phyloP scores from a whole-genome alignment of 73 alveolate genomes.

The Paramecium primaurelia region DNA sequence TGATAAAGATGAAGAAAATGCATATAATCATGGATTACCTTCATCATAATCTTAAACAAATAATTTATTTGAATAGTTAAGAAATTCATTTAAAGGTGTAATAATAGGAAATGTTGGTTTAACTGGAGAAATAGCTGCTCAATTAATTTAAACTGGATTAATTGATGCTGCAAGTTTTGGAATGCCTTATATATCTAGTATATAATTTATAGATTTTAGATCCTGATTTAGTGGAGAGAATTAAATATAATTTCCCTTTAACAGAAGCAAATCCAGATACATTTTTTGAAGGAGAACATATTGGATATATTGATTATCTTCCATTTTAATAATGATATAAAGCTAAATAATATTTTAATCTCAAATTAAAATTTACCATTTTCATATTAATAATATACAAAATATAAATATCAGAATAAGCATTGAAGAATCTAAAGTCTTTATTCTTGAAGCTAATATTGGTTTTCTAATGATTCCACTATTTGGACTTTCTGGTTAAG shows the following conservation, averaged over 20 bases:
- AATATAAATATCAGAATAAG: neutral
- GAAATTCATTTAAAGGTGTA: slow-evolving; percentile 14
- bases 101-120: slow-evolving; percentile 24
- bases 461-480: neutral
- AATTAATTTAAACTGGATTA: neutral
- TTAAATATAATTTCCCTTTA: neutral
- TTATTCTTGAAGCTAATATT: neutral
- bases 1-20: neutral
- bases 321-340: neutral
- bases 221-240: slow-evolving; percentile 49
- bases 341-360: neutral
- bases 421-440: neutral
- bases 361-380: neutral
- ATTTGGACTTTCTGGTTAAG: neutral
- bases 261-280: neutral
- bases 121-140: slow-evolving; percentile 22
- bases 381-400: neutral
- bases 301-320: slow-evolving; percentile 55
- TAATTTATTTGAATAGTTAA: neutral
- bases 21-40: neutral
- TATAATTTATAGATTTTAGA: neutral
- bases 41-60: neutral
- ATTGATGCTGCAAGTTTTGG: slow-evolving; percentile 51
- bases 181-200: neutral
- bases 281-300: slow-evolving; percentile 35